These are phyloP conservation scores for Chytriomyces confervae DNA, from an alignment of 192 early-diverging fungal genomes.

Conservation along the genomic window DNA sequence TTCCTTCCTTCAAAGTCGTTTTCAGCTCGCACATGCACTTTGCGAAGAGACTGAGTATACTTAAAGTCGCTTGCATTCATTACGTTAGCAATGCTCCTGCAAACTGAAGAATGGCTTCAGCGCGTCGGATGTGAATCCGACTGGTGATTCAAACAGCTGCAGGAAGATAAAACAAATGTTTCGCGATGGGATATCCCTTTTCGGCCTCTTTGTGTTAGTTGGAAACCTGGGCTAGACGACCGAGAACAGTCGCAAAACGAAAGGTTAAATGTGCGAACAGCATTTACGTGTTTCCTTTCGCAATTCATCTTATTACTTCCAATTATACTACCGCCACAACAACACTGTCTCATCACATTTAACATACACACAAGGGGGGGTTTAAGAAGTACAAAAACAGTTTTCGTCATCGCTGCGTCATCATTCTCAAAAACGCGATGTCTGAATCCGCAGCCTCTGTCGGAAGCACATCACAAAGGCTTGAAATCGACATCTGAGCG, in stretches of 20 bases:
- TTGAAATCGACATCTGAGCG: conserved; percentile 1
- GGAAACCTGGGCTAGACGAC: no score
- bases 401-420: neutral
- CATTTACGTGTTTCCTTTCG: neutral
- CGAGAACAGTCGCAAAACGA: neutral
- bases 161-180: no score
- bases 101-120: no score
- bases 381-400: neutral
- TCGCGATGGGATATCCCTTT: no score
- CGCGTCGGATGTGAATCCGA: no score
- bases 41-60: no score
- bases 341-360: neutral
- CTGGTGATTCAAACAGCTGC: no score
- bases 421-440: neutral
- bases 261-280: neutral
- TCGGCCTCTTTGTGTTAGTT: no score
- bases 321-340: neutral
- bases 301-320: neutral
- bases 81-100: no score
- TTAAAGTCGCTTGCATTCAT: no score
- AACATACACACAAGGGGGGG: neutral
- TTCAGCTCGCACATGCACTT: no score
- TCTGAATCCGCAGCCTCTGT: neutral
- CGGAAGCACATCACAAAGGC: neutral
- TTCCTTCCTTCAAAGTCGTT: no score